These are phyloP conservation scores for Vaccinium vitisidaea DNA, from an alignment of 148 eudicot genomes.

Conservation along the genomic window DNA sequence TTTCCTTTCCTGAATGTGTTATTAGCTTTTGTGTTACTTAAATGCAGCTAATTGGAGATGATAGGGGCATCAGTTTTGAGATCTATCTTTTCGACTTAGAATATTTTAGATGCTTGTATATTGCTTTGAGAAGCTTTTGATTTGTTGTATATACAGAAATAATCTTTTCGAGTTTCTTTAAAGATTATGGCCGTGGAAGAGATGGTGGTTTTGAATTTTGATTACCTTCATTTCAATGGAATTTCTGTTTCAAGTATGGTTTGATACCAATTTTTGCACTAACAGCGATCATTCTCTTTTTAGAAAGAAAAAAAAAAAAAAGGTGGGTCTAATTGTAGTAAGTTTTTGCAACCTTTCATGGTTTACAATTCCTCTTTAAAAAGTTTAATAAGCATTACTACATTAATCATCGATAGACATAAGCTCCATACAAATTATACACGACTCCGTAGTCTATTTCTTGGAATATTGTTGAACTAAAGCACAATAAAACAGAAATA, in stretches of 20 bases:
- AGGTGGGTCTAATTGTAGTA: background rate
- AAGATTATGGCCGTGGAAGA: background rate
- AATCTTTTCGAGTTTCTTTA: slow-evolving; percentile 27
- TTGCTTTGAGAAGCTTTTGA: slow-evolving; percentile 43
- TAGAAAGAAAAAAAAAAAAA: background rate
- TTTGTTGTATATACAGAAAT: slow-evolving; percentile 66
- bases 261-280: background rate
- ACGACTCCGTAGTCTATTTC: background rate
- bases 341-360: background rate
- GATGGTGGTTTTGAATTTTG: background rate
- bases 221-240: background rate
- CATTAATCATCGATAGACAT: background rate
- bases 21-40: slow-evolving; percentile 46
- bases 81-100: slow-evolving; percentile 31
- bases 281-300: background rate
- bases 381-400: background rate
- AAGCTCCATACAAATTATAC: background rate
- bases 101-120: slow-evolving; percentile 25
- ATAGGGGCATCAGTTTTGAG: slow-evolving; percentile 27
- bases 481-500: background rate
- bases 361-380: background rate
- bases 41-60: slow-evolving; percentile 15
- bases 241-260: background rate
- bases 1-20: slow-evolving; percentile 43
- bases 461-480: background rate